These are phyloP conservation scores for Penicillium paneum DNA, from an alignment of 2,329 filamentous ascomycete genomes.

Conservation along the genomic window DNA sequence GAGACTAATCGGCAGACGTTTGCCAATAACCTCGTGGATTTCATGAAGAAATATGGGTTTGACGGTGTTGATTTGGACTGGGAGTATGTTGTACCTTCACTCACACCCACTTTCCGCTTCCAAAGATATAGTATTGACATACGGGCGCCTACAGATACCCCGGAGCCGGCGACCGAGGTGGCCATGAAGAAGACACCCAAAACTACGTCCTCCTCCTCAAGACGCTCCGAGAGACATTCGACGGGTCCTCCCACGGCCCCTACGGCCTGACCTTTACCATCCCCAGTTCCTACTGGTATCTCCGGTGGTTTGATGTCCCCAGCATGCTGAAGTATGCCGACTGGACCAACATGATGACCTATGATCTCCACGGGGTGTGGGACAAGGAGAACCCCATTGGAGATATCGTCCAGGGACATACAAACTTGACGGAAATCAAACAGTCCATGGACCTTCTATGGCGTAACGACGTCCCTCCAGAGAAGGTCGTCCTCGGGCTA, in stretches of 20 bases:
- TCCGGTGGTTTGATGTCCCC: neutral
- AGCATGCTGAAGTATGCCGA: constrained; percentile 7
- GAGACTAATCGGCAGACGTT: too few species aligned
- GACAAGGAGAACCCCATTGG: constrained; percentile 17
- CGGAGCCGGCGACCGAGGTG: too few species aligned
- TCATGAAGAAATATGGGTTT: too few species aligned
- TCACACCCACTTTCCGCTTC: too few species aligned
- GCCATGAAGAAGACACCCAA: too few species aligned
- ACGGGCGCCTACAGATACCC: too few species aligned
- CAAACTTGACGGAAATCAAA: constrained; percentile 29
- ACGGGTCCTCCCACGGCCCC: neutral
- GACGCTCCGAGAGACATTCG: too few species aligned
- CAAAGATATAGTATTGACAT: too few species aligned
- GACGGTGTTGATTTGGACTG: too few species aligned
- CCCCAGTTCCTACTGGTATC: neutral
- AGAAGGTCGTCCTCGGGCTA: neutral
- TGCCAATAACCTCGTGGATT: too few species aligned
- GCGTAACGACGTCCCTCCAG: neutral
- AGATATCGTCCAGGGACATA: constrained; percentile 17
- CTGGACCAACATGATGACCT: constrained; percentile 38
- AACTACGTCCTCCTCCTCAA: too few species aligned
- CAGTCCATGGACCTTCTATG: constrained; percentile 24
- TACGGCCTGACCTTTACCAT: neutral
- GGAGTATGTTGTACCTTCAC: too few species aligned
- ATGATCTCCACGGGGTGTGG: constrained; percentile 26